These are phyloP conservation scores for Acacia melanoxylon DNA, from an alignment of 306 rosid genomes.

Conservation along the genomic window DNA sequence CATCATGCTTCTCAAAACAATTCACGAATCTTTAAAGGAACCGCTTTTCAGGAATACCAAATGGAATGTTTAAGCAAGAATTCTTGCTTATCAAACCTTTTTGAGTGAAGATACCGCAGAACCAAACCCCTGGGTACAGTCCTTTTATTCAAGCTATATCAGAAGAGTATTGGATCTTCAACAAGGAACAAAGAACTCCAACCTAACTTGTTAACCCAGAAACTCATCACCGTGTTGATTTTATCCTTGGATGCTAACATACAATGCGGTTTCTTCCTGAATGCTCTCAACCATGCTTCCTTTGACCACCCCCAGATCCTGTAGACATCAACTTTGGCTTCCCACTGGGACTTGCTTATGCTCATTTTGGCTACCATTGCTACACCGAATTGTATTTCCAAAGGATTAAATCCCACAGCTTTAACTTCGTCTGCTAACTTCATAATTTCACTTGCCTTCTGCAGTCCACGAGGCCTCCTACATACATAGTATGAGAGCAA, in stretches of 20 bases:
- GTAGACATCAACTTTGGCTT: background rate
- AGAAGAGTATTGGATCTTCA: background rate
- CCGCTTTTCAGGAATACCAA: background rate
- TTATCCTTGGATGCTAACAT: constrained; percentile 40
- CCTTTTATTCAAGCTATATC: constrained; percentile 47
- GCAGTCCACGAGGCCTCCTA: background rate
- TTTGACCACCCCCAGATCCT: background rate
- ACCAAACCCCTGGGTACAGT: constrained; percentile 47
- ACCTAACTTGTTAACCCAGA: constrained; percentile 43
- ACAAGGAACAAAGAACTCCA: constrained; percentile 24
- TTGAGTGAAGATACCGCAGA: constrained; percentile 25
- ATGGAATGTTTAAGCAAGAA: background rate
- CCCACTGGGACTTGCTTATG: background rate
- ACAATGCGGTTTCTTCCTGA: constrained; percentile 36
- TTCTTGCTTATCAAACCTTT: constrained; percentile 36
- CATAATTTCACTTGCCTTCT: background rate
- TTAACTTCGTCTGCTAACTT: constrained; percentile 28
- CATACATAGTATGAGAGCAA: background rate
- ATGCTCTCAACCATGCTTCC: background rate
- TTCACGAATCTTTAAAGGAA: constrained; percentile 38
- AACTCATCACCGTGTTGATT: constrained; percentile 38
- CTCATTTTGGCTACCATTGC: background rate
- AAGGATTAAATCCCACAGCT: constrained; percentile 21
- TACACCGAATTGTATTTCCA: background rate
- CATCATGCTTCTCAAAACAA: constrained; percentile 6